Percentiles rank a stretch among this genome's conserved stretches.
These are phyloP conservation scores for Phytophthora boehmeriae DNA, from an alignment of 352 stramenopile species.

Conservation along the genomic window DNA sequence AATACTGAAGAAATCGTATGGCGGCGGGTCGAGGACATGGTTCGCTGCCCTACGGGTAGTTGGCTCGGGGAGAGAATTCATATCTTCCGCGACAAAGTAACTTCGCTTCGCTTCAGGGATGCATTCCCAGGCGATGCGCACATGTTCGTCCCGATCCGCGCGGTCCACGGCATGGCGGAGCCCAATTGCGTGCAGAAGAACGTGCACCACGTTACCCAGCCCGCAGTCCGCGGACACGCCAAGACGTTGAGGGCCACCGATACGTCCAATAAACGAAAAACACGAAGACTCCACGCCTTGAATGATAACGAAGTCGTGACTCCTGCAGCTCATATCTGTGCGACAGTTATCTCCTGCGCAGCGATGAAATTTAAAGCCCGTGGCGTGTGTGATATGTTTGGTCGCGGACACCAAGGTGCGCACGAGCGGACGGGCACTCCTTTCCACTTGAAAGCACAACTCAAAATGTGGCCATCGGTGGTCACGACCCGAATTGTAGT, in stretches of 20 bases:
- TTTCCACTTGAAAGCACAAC: conserved; percentile 76
- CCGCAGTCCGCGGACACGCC: conserved; percentile 75
- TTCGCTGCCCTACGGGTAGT: conserved; percentile 22
- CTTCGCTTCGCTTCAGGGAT: conserved; percentile 64
- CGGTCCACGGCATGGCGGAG: conserved; percentile 78
- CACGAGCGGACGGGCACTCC: conserved; percentile 44
- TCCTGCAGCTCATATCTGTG: conserved; percentile 43
- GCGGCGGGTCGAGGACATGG: conserved; percentile 20
- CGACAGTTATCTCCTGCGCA: conserved; percentile 57
- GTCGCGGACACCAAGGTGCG: conserved; percentile 57
- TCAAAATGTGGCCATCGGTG: conserved; percentile 66
- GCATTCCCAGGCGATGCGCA: conserved; percentile 84
- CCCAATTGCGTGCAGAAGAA: conserved; percentile 75
- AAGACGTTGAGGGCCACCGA: conserved; percentile 67
- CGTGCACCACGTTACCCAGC: conserved; percentile 79
- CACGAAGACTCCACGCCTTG: conserved; percentile 60
- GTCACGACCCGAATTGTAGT: conserved; percentile 82
- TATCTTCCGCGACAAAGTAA: conserved; percentile 72
- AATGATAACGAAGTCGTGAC: conserved; percentile 70
- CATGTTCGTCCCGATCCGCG: conserved; percentile 73
- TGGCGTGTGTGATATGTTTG: conserved; percentile 63
- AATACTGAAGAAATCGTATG: conserved; percentile 88
- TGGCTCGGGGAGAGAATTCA: conserved; percentile 11
- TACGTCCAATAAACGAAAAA: conserved; percentile 79
- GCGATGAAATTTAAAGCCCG: conserved; percentile 66